phyloP scores from a whole-genome alignment of 2,329 filamentous ascomycete species.

The Exophiala spinifera region DNA sequence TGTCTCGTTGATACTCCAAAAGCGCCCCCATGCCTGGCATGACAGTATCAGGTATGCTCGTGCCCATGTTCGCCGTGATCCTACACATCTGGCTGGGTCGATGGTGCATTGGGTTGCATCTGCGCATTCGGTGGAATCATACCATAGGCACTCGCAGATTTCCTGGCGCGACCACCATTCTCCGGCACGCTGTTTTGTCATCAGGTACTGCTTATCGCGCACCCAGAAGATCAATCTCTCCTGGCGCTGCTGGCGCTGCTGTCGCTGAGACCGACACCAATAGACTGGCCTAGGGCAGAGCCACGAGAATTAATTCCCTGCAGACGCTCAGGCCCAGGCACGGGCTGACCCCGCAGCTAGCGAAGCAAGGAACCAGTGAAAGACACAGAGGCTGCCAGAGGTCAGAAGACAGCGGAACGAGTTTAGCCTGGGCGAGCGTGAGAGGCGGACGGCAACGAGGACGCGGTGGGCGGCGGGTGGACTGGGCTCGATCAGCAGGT shows the following conservation, averaged over 20 bases:
- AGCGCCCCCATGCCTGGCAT: background rate
- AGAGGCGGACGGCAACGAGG: background rate
- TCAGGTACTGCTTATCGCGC: background rate
- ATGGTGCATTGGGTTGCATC: background rate
- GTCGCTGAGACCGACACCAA: slow-evolving; percentile 17
- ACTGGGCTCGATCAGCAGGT: slow-evolving; percentile 21
- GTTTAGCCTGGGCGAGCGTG: background rate
- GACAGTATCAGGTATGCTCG: background rate
- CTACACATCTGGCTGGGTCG: slow-evolving; percentile 1
- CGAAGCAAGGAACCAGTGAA: slow-evolving; percentile 18
- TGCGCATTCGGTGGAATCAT: background rate
- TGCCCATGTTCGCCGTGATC: slow-evolving; percentile 7
- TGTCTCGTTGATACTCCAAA: slow-evolving; percentile 3
- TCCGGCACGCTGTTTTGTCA: background rate
- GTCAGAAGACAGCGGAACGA: slow-evolving; percentile 3
- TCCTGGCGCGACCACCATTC: background rate
- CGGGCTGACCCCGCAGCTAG: slow-evolving; percentile 23
- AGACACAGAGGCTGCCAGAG: slow-evolving; percentile 6
- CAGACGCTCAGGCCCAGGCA: slow-evolving; percentile 17
- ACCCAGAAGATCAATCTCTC: slow-evolving; percentile 12
- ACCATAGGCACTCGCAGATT: background rate
- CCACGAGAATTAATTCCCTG: slow-evolving; percentile 23
- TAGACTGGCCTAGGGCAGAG: slow-evolving; percentile 7
- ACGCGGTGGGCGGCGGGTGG: background rate
- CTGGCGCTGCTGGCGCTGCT: slow-evolving; percentile 20